These are phyloP conservation scores for Setaria italica DNA, from an alignment of 202 grass and related monocot species.

Conservation along the genomic window DNA sequence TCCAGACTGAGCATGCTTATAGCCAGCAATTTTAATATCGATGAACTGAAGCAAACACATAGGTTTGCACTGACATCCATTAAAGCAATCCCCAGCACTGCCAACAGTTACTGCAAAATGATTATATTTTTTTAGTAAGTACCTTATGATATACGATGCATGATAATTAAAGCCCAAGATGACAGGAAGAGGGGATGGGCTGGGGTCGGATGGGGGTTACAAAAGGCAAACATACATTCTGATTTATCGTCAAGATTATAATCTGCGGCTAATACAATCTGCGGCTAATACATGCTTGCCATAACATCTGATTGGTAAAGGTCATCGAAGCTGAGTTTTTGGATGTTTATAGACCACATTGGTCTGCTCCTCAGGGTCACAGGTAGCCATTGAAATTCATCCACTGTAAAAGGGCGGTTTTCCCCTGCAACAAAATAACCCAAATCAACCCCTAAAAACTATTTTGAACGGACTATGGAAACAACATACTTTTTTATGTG, in stretches of 20 bases:
- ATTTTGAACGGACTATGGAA: no score
- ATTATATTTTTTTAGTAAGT: no score
- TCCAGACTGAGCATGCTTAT: conserved; percentile 23
- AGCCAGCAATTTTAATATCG: conserved; percentile 22
- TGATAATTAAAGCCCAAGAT: no score
- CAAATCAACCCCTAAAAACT: background rate
- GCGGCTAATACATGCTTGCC: background rate
- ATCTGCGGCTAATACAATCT: background rate
- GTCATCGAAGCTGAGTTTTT: background rate
- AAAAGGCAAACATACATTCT: background rate
- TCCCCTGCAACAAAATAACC: background rate
- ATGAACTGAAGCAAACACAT: conserved; percentile 27
- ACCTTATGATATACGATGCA: no score
- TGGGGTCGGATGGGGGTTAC: no score
- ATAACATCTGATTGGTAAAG: background rate
- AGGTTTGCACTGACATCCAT: background rate
- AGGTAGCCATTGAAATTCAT: background rate
- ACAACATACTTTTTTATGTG: no score
- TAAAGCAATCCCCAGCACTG: conserved; percentile 16
- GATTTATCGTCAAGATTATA: conserved; percentile 32
- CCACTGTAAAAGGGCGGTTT: background rate
- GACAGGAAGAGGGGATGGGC: no score
- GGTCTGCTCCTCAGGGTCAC: conserved; percentile 2
- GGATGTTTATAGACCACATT: background rate
- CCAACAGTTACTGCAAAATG: conserved; percentile 9